phyloP scores from a whole-genome alignment of 1,139 yeast genomes.

The Hyphopichia burtonii region DNA sequence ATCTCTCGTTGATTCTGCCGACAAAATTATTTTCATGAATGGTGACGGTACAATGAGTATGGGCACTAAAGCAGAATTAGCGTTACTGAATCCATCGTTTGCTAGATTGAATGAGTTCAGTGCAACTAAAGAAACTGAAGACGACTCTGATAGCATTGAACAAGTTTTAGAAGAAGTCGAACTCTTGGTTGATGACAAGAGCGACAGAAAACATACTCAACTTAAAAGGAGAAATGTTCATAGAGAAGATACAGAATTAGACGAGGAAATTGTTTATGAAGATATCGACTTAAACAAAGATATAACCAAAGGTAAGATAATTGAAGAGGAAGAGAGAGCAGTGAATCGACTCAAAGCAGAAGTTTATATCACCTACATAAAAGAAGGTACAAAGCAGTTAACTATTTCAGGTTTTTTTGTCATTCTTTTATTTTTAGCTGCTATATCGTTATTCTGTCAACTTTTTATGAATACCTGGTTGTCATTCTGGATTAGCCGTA shows the following conservation, averaged over 20 bases:
- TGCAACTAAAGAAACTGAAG: background rate
- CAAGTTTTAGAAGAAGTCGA: background rate
- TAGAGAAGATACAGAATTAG: background rate
- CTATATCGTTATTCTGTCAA: slow-evolving; percentile 14
- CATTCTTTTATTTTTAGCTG: slow-evolving; percentile 23
- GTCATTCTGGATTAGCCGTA: slow-evolving; percentile 13
- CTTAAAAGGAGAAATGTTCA: background rate
- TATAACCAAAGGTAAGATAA: slow-evolving; percentile 6
- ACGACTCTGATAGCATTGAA: background rate
- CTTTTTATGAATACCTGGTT: slow-evolving; percentile 14
- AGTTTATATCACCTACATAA: slow-evolving; percentile 16
- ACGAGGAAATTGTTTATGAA: slow-evolving; percentile 15
- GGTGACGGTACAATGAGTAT: slow-evolving; percentile 20
- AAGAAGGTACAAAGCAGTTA: slow-evolving; percentile 16
- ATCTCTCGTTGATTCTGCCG: slow-evolving; percentile 18
- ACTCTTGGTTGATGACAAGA: background rate
- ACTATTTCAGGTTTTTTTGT: slow-evolving; percentile 17
- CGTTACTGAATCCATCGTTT: background rate
- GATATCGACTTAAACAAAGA: slow-evolving; percentile 23
- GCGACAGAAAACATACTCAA: too few species aligned
- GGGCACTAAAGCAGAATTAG: slow-evolving; percentile 10
- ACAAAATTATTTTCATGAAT: slow-evolving; percentile 18
- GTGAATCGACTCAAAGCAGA: slow-evolving; percentile 15
- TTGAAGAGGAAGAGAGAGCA: slow-evolving; percentile 16
- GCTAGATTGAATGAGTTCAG: background rate